phyloP scores from a whole-genome alignment of 2,329 filamentous ascomycete species.

The Diaporthe vaccinii region DNA sequence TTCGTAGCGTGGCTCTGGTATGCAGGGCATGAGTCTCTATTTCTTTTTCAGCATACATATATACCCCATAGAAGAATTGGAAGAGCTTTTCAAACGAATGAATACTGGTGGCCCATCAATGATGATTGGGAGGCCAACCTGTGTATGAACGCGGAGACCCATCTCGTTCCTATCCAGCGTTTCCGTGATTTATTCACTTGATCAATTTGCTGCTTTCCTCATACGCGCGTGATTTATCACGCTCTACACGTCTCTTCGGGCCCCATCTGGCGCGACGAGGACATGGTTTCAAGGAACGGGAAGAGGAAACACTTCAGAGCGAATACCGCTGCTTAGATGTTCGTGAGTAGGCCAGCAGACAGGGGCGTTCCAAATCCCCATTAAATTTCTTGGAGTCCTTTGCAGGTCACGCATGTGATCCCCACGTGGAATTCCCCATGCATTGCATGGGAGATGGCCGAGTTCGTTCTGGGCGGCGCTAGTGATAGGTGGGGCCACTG shows the following conservation, averaged over 20 bases:
- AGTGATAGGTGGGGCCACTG: background rate
- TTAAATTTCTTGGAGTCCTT: background rate
- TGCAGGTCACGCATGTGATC: background rate
- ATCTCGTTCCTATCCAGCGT: background rate
- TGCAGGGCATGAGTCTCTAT: conserved; percentile 2
- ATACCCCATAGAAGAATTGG: conserved; percentile 20
- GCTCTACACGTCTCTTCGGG: background rate
- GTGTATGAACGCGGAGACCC: background rate
- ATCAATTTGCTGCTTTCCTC: background rate
- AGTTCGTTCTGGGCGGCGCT: background rate
- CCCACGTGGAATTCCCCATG: background rate
- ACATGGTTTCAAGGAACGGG: background rate
- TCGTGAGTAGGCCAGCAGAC: background rate
- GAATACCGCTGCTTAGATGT: background rate
- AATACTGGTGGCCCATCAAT: background rate
- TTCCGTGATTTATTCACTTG: background rate
- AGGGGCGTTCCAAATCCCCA: background rate
- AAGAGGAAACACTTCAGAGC: no score
- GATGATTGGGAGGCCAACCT: background rate
- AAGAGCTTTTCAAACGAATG: background rate
- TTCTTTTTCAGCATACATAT: background rate
- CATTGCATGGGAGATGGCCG: background rate
- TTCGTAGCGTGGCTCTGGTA: conserved; percentile 2
- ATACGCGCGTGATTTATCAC: background rate
- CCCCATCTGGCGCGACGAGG: no score